phyloP scores from a whole-genome alignment of 495 filamentous ascomycete species.

The Glonium stellatum region DNA sequence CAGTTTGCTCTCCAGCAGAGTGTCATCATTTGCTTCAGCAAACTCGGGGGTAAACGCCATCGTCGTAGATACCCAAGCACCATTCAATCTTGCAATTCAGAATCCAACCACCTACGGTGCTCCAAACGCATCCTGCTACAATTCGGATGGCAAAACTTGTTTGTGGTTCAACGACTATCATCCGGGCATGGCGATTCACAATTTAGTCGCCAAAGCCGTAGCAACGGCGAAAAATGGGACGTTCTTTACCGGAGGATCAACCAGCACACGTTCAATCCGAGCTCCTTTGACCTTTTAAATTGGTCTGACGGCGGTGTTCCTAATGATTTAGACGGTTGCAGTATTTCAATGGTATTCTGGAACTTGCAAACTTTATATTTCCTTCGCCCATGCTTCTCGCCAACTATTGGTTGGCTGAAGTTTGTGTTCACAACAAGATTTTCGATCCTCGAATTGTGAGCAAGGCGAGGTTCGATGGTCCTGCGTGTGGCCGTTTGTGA shows the following conservation, averaged over 20 bases:
- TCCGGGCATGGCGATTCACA: conserved; percentile 34
- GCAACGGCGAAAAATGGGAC: neutral
- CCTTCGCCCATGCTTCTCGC: no score
- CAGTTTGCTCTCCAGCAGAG: conserved; percentile 21
- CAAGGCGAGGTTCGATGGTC: no score
- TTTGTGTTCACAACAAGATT: no score
- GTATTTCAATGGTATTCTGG: no score
- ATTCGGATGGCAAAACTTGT: conserved; percentile 40
- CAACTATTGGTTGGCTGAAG: no score
- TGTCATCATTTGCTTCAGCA: conserved; percentile 28
- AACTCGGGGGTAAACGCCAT: conserved; percentile 31
- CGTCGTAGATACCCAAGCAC: conserved; percentile 38
- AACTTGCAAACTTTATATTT: no score
- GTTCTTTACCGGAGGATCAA: neutral
- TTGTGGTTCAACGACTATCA: conserved; percentile 45
- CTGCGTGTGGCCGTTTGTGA: no score
- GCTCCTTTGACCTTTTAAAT: no score
- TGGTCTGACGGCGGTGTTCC: no score
- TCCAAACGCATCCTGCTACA: conserved; percentile 40
- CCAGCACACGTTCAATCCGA: no score
- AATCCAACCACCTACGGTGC: conserved; percentile 42
- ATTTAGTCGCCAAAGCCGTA: neutral
- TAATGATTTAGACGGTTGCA: no score
- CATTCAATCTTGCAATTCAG: conserved; percentile 39
- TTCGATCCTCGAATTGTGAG: no score